Evolutionary conservation across 2,329 filamentous ascomycete genomes (phyloP), one percentile per base, ranked within the genome.

Genomic region (Davidsoniella australis): DNA sequence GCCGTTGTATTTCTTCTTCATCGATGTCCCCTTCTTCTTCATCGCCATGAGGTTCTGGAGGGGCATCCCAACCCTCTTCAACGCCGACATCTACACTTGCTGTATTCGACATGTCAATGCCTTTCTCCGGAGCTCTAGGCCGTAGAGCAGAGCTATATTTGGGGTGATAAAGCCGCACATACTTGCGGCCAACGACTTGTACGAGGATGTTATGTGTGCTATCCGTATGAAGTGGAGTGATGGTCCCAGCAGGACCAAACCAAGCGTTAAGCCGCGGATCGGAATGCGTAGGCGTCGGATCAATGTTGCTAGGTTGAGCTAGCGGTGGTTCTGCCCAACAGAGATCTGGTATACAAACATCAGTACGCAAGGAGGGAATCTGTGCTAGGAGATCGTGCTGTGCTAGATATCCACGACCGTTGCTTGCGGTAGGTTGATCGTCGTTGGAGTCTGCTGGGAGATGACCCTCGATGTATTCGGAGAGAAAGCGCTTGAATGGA

Each of bases 61-160:
- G 14, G 8, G 18, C 12, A 56, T 80, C 76, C 74, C 70, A 73
- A 0, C 73, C 76, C 62, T 85, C 73, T 44, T 85, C 61, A 24
- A 77, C 69, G 1, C 82, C 82, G 1, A 96, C 64, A 59, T 96
- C 89, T 9, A 94, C 66, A 38, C 66, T 60, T 47, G 85, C 93
- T 1, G 89, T 96, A 60, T 98, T 98, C 17, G 77, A 80, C 88
- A 96, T 95, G 61, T 93, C 81, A 18, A 96, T 78, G 0, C 83
- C 83, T 23, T 72, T 72, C 55, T 84, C 80, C 1, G 68, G 61
- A 0, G 74, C 72, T 24, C 76, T 67, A 0, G 85, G 77, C 49
- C 77, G 73, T 59, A 94, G 64, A 3, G 62, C 66, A 2, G 60
- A 56, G 4, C 73, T 77, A 41, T 79, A 71, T 14, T 63, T 61